Percentiles rank a stretch among this genome's conserved stretches.
These are phyloP conservation scores for Macroventuria anomochaeta DNA, from an alignment of 2,329 filamentous ascomycete species.

Conservation along the genomic window DNA sequence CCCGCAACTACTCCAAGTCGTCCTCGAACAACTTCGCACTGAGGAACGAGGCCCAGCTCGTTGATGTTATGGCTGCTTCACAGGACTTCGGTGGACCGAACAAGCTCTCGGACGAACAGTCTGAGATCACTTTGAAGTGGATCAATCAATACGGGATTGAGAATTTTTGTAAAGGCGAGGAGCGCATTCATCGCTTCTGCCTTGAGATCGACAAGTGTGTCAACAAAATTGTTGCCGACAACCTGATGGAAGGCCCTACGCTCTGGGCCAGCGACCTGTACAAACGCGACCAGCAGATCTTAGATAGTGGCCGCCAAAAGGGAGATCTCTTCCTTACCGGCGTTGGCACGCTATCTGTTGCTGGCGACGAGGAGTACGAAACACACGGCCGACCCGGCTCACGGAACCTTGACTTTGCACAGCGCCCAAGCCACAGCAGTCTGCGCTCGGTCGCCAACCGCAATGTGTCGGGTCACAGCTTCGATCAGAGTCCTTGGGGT, in stretches of 20 bases:
- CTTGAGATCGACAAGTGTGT: slow-evolving; percentile 89
- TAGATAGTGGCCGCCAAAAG: slow-evolving; percentile 59
- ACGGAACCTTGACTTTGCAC: slow-evolving; percentile 53
- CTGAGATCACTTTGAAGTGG: slow-evolving; percentile 84
- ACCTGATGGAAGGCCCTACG: slow-evolving; percentile 81
- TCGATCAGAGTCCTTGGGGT: slow-evolving; percentile 72
- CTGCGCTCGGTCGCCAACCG: slow-evolving; percentile 65
- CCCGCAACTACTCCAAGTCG: slow-evolving; percentile 53
- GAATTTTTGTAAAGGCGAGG: slow-evolving; percentile 94
- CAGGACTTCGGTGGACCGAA: slow-evolving; percentile 88
- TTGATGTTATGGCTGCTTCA: slow-evolving; percentile 83
- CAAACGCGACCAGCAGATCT: slow-evolving; percentile 72
- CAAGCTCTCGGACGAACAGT: slow-evolving; percentile 95
- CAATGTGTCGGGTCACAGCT: slow-evolving; percentile 72
- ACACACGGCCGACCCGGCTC: slow-evolving; percentile 47
- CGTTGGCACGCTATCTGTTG: slow-evolving; percentile 56
- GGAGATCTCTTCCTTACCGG: slow-evolving; percentile 56
- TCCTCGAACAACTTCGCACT: slow-evolving; percentile 69
- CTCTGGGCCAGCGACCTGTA: slow-evolving; percentile 93
- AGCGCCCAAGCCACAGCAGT: slow-evolving; percentile 63
- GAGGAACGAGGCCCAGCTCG: slow-evolving; percentile 81
- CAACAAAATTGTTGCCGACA: slow-evolving; percentile 83
- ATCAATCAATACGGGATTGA: slow-evolving; percentile 81
- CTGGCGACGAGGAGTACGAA: slow-evolving; percentile 56
- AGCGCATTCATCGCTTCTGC: slow-evolving; percentile 91